These are phyloP conservation scores for Pythium coloratum DNA, from an alignment of 352 stramenopile genomes.

Conservation along the genomic window DNA sequence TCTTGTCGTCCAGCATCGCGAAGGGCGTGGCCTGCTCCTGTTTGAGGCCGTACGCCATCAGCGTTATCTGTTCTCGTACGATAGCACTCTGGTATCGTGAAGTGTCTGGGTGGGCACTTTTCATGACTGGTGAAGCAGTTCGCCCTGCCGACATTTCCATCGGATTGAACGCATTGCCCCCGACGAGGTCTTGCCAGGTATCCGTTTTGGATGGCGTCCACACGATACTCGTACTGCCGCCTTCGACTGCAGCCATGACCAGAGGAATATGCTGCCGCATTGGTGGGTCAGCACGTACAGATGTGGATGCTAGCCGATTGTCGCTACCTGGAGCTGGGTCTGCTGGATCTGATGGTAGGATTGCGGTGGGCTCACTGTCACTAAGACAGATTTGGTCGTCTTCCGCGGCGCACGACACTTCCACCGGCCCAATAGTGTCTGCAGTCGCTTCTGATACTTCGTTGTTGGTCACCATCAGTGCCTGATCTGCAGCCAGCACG, in stretches of 20 bases:
- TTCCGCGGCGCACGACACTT: not conserved
- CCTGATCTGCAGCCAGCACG: not conserved
- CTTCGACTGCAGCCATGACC: not conserved
- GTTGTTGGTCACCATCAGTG: too few relatives aligned
- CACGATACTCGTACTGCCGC: not conserved
- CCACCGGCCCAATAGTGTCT: not conserved
- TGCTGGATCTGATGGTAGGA: too few relatives aligned
- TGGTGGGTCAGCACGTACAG: not conserved
- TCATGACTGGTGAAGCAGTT: constrained; percentile 1
- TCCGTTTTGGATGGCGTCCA: constrained; percentile 8
- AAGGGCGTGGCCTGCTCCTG: constrained; percentile 54
- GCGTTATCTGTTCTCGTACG: constrained; percentile 27
- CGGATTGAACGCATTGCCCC: not conserved
- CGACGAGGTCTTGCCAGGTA: constrained; percentile 16
- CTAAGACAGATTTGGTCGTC: not conserved
- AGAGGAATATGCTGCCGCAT: not conserved
- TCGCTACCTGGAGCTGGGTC: not conserved
- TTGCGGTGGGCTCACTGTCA: not conserved
- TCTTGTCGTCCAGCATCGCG: constrained; percentile 48
- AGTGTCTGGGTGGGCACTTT: constrained; percentile 5
- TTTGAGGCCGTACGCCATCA: constrained; percentile 57
- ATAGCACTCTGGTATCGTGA: constrained; percentile 26
- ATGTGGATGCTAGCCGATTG: not conserved
- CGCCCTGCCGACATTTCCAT: not conserved
- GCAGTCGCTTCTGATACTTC: not conserved